Evolutionary conservation across 345 rosid genomes (phyloP), one percentile per base, ranked within the genome.

Genomic region (Salix dunnii): DNA sequence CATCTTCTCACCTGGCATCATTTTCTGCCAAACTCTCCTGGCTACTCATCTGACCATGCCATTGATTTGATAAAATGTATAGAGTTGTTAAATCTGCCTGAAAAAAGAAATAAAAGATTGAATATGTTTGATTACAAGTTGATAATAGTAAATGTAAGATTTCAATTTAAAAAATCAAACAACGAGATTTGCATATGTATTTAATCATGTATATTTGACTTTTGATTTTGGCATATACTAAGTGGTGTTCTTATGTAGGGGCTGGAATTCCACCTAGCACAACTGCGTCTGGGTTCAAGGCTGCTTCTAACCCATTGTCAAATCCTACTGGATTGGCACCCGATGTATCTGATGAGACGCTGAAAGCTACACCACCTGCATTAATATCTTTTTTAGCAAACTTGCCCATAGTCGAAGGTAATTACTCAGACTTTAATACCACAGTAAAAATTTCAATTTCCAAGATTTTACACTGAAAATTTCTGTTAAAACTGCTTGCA

Each of bases 321-420:
- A 87, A 83, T 77, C 70, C 84, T 70, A 78, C 82, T 66, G 76
- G 88, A 23, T 51, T 77, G 58, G 66, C 87, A 74, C 67, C 86
- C 74, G 80, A 71, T 77, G 77, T 84, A 49, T 75, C 86, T 69
- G 93, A 89, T 61, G 99, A 92, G 72, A 78, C 89, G 76, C 76
- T 90, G 84, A 95, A 89, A 89, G 94, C 88, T 51, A 88, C 97
- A 77, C 92, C 99, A 33, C 92, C 96, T 75, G 87, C 93, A 76
- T 69, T 93, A 82, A 58, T 85, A 43, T 88, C 94, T 31, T 89
- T 95, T 86, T 81, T 93, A 82, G 88, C 91, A 28, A 90, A 81
- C 82, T 84, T 95, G 88, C 99, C 99, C 58, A 67, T 60, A 28
- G 82, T 89, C 53, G 97, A 93, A 71, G 97, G 98, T 94, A 77